Conservation (phyloP, 306 rosid species). For the Medicago arabica region DNA sequence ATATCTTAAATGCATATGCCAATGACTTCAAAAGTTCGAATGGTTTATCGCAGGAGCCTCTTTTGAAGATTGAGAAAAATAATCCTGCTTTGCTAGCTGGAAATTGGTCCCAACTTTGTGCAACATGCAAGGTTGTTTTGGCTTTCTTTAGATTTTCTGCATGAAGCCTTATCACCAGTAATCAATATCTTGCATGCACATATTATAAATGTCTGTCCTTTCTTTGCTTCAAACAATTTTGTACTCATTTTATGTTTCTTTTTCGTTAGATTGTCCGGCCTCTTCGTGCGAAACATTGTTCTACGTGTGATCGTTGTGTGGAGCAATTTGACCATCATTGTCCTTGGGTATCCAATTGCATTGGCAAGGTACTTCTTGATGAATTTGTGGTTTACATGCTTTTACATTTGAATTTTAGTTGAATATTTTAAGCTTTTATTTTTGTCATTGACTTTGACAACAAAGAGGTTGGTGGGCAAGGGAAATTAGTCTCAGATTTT, state of each 20-base stretch:
- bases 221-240: slow-evolving; percentile 21
- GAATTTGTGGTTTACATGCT: slow-evolving; percentile 18
- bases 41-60: slow-evolving; percentile 76
- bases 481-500: slow-evolving; percentile 25
- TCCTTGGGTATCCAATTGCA: slow-evolving; percentile 99
- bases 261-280: slow-evolving; percentile 93
- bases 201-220: slow-evolving; percentile 2
- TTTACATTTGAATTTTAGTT: slow-evolving; percentile 21
- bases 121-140: slow-evolving; percentile 70
- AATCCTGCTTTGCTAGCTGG: slow-evolving; percentile 95
- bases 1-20: slow-evolving; percentile 5
- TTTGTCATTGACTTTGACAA: slow-evolving; percentile 26
- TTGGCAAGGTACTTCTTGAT: slow-evolving; percentile 81
- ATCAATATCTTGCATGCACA: slow-evolving; percentile 63
- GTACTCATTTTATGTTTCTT: slow-evolving; percentile 27
- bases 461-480: slow-evolving; percentile 1
- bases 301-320: slow-evolving; percentile 92
- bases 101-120: slow-evolving; percentile 62
- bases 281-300: slow-evolving; percentile 98
- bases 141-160: slow-evolving; percentile 62
- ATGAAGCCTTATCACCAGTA: slow-evolving; percentile 59
- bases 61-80: slow-evolving; percentile 87
- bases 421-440: slow-evolving; percentile 23
- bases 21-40: slow-evolving; percentile 35
- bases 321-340: slow-evolving; percentile 99